Base-by-base conservation (phyloP, 805 yeast species). In the Cyberlindnera euphorbiae region DNA sequence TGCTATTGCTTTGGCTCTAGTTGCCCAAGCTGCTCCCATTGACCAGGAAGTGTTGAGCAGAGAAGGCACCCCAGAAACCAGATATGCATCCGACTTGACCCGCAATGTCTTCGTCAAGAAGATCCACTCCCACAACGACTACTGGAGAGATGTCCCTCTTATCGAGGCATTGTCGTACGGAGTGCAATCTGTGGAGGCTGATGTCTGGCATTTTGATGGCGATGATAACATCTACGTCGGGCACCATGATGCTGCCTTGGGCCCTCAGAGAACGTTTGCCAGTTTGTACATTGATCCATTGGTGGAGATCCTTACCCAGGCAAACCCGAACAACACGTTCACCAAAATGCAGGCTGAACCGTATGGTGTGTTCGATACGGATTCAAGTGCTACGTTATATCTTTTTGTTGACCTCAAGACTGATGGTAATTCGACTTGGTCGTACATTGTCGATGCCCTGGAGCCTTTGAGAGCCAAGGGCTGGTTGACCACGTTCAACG, bases 71-170 rank as follows among this genome's bases (percentile, higher is more conserved):
- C 30, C 39, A 8, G 28, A n/a, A 9, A 47, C 53, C 6, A 30
- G 33, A n/a, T 51, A 49, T 39, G 10, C 38, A 10, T 33, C 50
- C 7, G 55, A 50, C 30, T 34, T 45, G 26, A 52, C 56, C 19
- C 40, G 49, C 18, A 28, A 51, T 36, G 42, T 52, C 32, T 51
- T 51, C 30, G 52, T 53, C 30, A 53, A 56, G 30, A 63, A 66
- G 26, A 63, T 79, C 26, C 88, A 81, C 52, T 77, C 85, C 1
- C 89, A 81, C 54, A 81, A 81, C 49, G 87, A 81, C 55, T 82
- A 80, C 56, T 79, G 86, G 84, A 61, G 87, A 47, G 54, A 58
- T 11, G 55, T 65, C 10, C 86, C 87, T 1, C 59, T 81, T 5
- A 65, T 68, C 36, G 79, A 77, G 37, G 87, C 85, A 0, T 53